phyloP scores from a whole-genome alignment of 768 basidiomycete genomes.

The Lactarius vividus region DNA sequence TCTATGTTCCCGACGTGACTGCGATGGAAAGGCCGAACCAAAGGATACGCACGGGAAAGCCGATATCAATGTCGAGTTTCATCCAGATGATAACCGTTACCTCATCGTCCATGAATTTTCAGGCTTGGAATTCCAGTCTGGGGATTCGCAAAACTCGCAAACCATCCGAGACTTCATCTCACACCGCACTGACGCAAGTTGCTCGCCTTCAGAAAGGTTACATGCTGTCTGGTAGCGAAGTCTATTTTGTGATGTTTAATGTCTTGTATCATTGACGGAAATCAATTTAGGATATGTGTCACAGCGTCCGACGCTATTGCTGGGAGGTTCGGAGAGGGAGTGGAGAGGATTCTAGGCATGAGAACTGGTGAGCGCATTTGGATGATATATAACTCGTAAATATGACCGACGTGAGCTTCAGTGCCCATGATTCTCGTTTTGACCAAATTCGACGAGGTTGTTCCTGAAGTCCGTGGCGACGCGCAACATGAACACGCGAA shows the following conservation, averaged over 20 bases:
- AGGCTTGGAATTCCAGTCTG: background rate
- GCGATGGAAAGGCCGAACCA: background rate
- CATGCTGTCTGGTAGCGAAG: conserved; percentile 9
- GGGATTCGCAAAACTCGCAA: background rate
- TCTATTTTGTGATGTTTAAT: background rate
- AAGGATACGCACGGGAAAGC: too few relatives aligned
- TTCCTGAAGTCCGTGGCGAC: background rate
- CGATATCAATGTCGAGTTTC: background rate
- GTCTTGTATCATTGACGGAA: background rate
- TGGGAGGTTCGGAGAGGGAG: background rate
- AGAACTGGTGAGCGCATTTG: background rate
- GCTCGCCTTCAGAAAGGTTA: conserved; percentile 3
- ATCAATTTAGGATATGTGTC: conserved; percentile 7
- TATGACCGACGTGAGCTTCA: background rate
- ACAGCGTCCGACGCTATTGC: background rate
- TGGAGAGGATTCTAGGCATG: conserved; percentile 3
- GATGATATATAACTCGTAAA: background rate
- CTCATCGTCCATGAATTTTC: conserved; percentile 9
- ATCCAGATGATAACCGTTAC: background rate
- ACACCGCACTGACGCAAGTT: background rate
- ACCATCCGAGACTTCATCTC: background rate
- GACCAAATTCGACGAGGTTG: conserved; percentile 13
- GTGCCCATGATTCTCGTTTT: conserved; percentile 11
- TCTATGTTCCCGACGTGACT: background rate
- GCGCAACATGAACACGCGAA: background rate